Conservation (phyloP, 1,284 basidiomycete species). For the Volvariella volvacea region DNA sequence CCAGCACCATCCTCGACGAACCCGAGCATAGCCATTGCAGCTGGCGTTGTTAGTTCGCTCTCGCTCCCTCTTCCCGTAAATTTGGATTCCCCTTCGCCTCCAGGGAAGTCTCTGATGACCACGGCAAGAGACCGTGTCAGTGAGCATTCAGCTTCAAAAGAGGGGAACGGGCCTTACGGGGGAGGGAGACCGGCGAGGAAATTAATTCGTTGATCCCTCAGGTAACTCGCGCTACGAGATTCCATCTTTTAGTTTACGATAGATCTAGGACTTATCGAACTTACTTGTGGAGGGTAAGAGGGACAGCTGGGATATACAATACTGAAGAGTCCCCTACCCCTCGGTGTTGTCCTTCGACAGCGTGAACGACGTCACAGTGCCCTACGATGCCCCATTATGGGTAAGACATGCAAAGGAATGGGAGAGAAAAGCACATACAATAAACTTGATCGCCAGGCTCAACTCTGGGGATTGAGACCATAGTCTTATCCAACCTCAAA, state of each 20-base stretch:
- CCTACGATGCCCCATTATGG: constrained; percentile 24
- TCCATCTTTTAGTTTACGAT: too few species aligned
- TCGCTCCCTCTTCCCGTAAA: constrained; percentile 44
- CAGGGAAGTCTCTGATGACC: constrained; percentile 58
- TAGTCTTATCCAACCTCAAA: constrained; percentile 46
- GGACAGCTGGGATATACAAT: constrained; percentile 75
- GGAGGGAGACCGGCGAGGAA: constrained; percentile 55
- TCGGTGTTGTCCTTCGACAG: constrained; percentile 58
- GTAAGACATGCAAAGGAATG: not conserved
- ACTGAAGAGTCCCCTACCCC: constrained; percentile 67
- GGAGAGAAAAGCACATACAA: constrained; percentile 32
- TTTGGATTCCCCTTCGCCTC: constrained; percentile 60
- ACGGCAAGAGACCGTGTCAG: not conserved
- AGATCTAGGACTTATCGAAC: constrained; percentile 10
- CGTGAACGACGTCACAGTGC: constrained; percentile 66
- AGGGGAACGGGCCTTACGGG: constrained; percentile 34
- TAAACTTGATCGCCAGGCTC: constrained; percentile 74
- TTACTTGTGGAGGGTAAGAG: constrained; percentile 60
- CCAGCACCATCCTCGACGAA: constrained; percentile 11
- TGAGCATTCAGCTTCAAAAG: not conserved
- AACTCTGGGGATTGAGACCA: constrained; percentile 46
- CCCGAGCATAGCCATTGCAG: constrained; percentile 22
- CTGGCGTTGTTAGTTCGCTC: constrained; percentile 32
- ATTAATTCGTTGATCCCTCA: constrained; percentile 49
- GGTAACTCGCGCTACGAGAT: constrained; percentile 46